Conservation (phyloP, 148 eudicot species). For the Fagopyrum esculentum region DNA sequence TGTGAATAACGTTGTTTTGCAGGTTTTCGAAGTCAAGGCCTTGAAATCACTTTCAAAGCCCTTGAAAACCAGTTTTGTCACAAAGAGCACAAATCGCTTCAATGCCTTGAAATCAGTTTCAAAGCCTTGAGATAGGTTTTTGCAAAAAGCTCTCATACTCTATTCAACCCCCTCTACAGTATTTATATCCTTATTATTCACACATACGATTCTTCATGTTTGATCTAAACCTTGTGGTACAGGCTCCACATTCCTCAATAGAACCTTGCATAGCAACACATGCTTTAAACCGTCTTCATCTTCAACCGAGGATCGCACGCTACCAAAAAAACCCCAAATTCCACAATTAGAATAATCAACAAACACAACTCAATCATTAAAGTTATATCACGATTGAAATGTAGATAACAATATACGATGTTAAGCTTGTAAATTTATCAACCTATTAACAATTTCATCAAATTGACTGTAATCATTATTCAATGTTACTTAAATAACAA, state of each 20-base stretch:
- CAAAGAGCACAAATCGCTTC: too few relatives aligned
- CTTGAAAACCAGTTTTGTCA: too few relatives aligned
- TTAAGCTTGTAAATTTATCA: not conserved
- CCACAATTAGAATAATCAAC: not conserved
- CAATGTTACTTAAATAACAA: not conserved
- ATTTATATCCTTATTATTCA: too few relatives aligned
- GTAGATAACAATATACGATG: not conserved
- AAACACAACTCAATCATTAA: not conserved
- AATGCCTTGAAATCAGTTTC: too few relatives aligned
- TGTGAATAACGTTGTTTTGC: too few relatives aligned
- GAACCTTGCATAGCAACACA: conserved; percentile 38
- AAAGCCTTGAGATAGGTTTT: too few relatives aligned
- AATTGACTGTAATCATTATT: not conserved
- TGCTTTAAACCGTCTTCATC: conserved; percentile 40
- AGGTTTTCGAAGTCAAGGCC: too few relatives aligned
- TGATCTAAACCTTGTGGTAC: conserved; percentile 26
- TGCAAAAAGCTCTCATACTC: too few relatives aligned
- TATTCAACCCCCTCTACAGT: too few relatives aligned
- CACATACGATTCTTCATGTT: too few relatives aligned
- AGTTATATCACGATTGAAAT: not conserved
- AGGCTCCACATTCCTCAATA: conserved; percentile 33
- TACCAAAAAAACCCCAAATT: conserved; percentile 17
- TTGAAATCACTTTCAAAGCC: too few relatives aligned
- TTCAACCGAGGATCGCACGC: conserved; percentile 20
- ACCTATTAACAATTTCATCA: not conserved